Conservation (phyloP, 345 rosid genomes). For the Moricandia arvensis region DNA sequence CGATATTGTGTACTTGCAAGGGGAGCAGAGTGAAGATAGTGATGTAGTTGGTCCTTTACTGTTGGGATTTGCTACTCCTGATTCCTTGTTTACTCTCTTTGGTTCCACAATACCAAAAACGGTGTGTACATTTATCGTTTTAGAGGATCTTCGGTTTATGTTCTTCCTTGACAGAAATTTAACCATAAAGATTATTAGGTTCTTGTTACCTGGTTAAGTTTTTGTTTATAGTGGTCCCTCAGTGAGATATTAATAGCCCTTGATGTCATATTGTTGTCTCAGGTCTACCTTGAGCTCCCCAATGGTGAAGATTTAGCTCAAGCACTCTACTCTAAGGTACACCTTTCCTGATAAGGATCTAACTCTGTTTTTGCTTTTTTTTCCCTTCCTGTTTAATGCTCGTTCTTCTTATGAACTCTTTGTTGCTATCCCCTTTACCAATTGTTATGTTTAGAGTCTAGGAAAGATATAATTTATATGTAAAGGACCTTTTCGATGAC, state of each 20-base stretch:
- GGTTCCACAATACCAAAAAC: constrained; percentile 76
- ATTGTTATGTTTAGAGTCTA: too few relatives aligned
- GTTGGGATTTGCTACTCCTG: constrained; percentile 65
- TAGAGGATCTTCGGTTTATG: too few relatives aligned
- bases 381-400: too few relatives aligned
- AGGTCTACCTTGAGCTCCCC: constrained; percentile 91
- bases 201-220: not conserved
- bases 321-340: constrained; percentile 81
- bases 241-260: not conserved
- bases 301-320: constrained; percentile 77
- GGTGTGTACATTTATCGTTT: constrained; percentile 47
- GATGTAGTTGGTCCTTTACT: constrained; percentile 73
- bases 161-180: too few relatives aligned
- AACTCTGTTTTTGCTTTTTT: not conserved
- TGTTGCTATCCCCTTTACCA: too few relatives aligned
- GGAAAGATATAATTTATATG: too few relatives aligned
- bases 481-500: too few relatives aligned
- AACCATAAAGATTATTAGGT: not conserved
- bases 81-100: constrained; percentile 63
- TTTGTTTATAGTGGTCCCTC: not conserved
- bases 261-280: constrained; percentile 16
- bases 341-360: constrained; percentile 10
- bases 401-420: too few relatives aligned
- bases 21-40: constrained; percentile 54
- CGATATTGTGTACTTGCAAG: constrained; percentile 81